Conservation (phyloP, 192 early-diverging fungal species). For the Paraglomus brasilianum region DNA sequence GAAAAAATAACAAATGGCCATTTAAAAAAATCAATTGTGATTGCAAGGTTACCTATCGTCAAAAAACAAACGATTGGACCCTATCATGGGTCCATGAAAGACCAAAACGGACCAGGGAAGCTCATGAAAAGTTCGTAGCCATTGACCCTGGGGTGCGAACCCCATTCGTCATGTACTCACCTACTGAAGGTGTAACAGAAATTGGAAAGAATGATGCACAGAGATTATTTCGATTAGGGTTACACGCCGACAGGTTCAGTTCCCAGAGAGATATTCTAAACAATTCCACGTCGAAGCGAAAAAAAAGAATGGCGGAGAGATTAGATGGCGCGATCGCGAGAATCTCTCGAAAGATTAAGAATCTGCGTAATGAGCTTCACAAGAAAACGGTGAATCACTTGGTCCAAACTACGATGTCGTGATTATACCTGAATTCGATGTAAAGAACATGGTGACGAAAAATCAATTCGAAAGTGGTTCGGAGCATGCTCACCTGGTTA, state of each 20-base stretch:
- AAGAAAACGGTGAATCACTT: neutral
- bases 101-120: slow-evolving; percentile 16
- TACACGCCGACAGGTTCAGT: slow-evolving; percentile 8
- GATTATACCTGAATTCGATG: slow-evolving; percentile 15
- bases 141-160: slow-evolving; percentile 18
- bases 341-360: slow-evolving; percentile 14
- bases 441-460: slow-evolving; percentile 7
- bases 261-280: slow-evolving; percentile 12
- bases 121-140: slow-evolving; percentile 1
- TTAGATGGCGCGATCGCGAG: neutral
- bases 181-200: slow-evolving; percentile 9
- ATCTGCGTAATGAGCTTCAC: neutral
- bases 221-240: neutral
- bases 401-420: neutral
- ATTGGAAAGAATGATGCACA: slow-evolving; percentile 17
- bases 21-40: slow-evolving; percentile 6
- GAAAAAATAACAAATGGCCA: slow-evolving; percentile 24
- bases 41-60: slow-evolving; percentile 22
- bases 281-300: slow-evolving; percentile 14
- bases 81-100: slow-evolving; percentile 11
- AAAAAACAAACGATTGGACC: slow-evolving; percentile 23
- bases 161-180: neutral
- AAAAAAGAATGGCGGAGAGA: slow-evolving; percentile 4
- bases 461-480: slow-evolving; percentile 1
- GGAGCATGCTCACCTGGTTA: slow-evolving; percentile 17